These are phyloP conservation scores for Penicillium sp. DNA, from an alignment of 2,329 filamentous ascomycete genomes.

Conservation along the genomic window DNA sequence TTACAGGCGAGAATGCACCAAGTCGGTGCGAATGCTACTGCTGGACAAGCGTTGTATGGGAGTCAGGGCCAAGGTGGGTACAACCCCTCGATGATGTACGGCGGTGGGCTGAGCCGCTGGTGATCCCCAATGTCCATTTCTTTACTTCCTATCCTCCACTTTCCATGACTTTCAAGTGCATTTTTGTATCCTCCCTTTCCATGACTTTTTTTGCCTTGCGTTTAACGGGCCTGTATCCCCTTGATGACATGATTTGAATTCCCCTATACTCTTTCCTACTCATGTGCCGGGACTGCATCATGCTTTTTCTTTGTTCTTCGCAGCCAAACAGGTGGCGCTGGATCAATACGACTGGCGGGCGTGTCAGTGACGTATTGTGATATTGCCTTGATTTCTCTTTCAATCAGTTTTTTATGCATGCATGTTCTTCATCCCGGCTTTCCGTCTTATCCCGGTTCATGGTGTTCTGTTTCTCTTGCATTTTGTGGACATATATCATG, in stretches of 20 bases:
- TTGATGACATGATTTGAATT: slow-evolving; percentile 33
- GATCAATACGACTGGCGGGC: slow-evolving; percentile 32
- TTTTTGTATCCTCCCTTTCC: slow-evolving; percentile 14
- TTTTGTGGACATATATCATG: slow-evolving; percentile 35
- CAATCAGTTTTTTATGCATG: slow-evolving; percentile 3
- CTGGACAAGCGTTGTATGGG: slow-evolving; percentile 86
- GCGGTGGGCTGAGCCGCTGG: slow-evolving; percentile 69
- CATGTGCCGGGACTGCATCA: slow-evolving; percentile 26
- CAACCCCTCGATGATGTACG: slow-evolving; percentile 79
- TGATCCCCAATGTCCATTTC: slow-evolving; percentile 40
- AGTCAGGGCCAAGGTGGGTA: slow-evolving; percentile 92
- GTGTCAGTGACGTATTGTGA: slow-evolving; percentile 38
- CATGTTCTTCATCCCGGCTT: slow-evolving; percentile 26
- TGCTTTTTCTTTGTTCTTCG: slow-evolving; percentile 26
- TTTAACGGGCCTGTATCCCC: slow-evolving; percentile 22
- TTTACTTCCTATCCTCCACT: slow-evolving; percentile 6
- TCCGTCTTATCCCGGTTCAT: slow-evolving; percentile 23
- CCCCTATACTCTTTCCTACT: slow-evolving; percentile 19
- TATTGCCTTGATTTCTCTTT: slow-evolving; percentile 23
- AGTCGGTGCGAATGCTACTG: slow-evolving; percentile 69
- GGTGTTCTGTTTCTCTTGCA: slow-evolving; percentile 29
- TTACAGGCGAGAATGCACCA: slow-evolving; percentile 96
- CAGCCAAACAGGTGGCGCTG: slow-evolving; percentile 32
- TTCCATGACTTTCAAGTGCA: slow-evolving; percentile 24
- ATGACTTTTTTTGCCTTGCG: slow-evolving; percentile 26